phyloP scores from a whole-genome alignment of 257 asterid species.

The Nicotiana noctiflora region DNA sequence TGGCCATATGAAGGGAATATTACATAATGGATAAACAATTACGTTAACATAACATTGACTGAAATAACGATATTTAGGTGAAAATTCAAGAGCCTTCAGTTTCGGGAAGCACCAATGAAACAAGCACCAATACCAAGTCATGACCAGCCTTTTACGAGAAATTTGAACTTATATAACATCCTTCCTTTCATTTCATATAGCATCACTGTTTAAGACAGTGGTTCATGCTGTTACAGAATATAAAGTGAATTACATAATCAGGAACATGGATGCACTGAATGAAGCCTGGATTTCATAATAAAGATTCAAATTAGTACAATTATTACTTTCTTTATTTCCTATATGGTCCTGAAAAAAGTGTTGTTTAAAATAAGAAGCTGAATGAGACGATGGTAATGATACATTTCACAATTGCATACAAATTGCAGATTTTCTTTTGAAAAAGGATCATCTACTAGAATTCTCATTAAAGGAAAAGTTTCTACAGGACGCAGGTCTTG shows the following conservation, averaged over 20 bases:
- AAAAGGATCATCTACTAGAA: not conserved
- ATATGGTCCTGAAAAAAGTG: not conserved
- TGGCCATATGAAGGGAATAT: slow-evolving; percentile 13
- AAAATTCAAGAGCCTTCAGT: not conserved
- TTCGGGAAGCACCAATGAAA: not conserved
- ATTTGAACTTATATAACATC: not conserved
- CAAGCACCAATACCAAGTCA: not conserved
- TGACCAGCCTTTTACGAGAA: not conserved
- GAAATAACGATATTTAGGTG: not conserved
- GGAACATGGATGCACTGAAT: not conserved
- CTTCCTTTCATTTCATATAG: not conserved
- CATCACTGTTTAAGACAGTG: not conserved
- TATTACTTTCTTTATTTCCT: not conserved
- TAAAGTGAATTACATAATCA: not conserved
- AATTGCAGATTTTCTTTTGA: not conserved
- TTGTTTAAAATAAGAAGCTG: not conserved
- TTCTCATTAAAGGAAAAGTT: no score
- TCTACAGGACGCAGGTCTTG: no score
- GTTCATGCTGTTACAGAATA: not conserved
- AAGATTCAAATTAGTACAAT: not conserved
- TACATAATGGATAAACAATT: not conserved
- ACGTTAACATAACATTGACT: not conserved
- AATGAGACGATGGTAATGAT: not conserved
- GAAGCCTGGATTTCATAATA: not conserved
- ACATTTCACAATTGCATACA: not conserved